phyloP scores from a whole-genome alignment of 176 grass and related monocot species.

The Pontederia paniculata region DNA sequence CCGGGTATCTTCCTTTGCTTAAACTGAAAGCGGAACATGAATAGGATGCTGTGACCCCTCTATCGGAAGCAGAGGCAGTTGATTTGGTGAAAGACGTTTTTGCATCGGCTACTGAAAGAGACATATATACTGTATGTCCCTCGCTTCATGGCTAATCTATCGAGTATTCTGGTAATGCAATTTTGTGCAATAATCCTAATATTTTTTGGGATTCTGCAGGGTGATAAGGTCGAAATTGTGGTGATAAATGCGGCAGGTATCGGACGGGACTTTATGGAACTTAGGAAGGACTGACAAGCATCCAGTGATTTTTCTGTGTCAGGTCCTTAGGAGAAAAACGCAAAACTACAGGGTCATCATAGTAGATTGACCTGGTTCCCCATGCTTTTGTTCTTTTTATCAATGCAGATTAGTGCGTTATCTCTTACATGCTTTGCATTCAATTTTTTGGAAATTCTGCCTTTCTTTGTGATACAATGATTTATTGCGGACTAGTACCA shows the following conservation, averaged over 20 bases:
- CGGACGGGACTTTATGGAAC: conserved; percentile 65
- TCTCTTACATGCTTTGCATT: too few species aligned
- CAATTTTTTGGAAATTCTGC: too few species aligned
- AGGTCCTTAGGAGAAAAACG: too few species aligned
- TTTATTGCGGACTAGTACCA: too few species aligned
- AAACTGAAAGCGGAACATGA: neutral
- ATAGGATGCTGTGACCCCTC: conserved; percentile 89
- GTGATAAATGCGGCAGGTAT: conserved; percentile 74
- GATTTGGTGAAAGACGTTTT: conserved; percentile 99
- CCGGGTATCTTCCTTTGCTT: neutral
- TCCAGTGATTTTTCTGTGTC: too few species aligned
- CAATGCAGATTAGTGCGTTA: too few species aligned
- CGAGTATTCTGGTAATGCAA: neutral
- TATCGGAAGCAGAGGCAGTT: conserved; percentile 69
- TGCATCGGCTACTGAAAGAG: conserved; percentile 94
- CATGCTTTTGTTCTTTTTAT: too few species aligned
- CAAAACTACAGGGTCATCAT: too few species aligned
- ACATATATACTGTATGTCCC: conserved; percentile 86
- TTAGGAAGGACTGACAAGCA: conserved; percentile 56
- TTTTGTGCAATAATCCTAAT: neutral
- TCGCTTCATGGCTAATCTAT: neutral
- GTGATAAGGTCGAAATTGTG: conserved; percentile 87
- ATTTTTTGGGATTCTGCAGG: conserved; percentile 38
- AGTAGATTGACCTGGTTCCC: too few species aligned
- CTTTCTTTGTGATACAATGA: too few species aligned